A percentile compares a stretch with the other conserved stretches of the same genome.
These are phyloP conservation scores for carrot (Daucus carota) DNA, from an alignment of 129 eudicot species.

Conservation along the genomic window DH1_v3.0 NC_030384.2:36261001-36261500, in stretches of 20 bases:
- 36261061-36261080: no score
- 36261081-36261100: background rate
- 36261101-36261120: background rate
- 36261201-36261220: background rate
- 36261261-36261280: slow-evolving; percentile 66
- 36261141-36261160: no score
- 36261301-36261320: slow-evolving; percentile 51
- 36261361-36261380: slow-evolving; percentile 72
- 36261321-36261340: slow-evolving; percentile 75
- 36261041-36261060: background rate
- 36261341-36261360: slow-evolving; percentile 71
- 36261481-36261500: background rate
- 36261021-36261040: no score
- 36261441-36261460: background rate
- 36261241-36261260: slow-evolving; percentile 78
- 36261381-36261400: slow-evolving; percentile 10
- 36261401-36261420: slow-evolving; percentile 1
- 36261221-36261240: slow-evolving; percentile 25
- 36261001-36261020: background rate
- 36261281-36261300: slow-evolving; percentile 86
- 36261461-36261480: background rate
- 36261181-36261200: background rate
- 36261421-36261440: background rate
- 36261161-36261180: background rate
- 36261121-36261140: no score